Evolutionary conservation across 805 yeast genomes (phyloP).

Genomic region (Schwanniomyces pseudopolymorphus): DNA sequence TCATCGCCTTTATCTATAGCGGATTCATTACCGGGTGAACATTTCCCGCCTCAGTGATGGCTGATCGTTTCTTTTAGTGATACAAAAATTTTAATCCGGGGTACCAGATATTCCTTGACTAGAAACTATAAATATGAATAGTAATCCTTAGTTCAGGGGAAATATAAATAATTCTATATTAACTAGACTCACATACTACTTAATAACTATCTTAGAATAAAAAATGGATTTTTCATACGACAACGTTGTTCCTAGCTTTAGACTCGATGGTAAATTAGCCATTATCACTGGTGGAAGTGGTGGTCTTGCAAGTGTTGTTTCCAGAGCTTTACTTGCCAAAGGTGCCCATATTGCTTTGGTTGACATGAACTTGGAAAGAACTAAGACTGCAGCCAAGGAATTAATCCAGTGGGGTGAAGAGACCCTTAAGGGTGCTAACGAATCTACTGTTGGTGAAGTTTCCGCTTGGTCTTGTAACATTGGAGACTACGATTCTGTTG

Average conservation of each 20-base stretch:
- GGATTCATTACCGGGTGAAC: constrained; percentile 1
- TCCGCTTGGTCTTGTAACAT: constrained; percentile 75
- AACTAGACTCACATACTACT: neutral
- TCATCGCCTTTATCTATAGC: neutral
- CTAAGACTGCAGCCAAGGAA: constrained; percentile 54
- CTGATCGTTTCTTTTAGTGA: neutral
- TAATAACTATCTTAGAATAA: neutral
- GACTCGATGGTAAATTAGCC: constrained; percentile 70
- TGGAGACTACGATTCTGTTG: constrained; percentile 61
- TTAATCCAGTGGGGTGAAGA: constrained; percentile 47
- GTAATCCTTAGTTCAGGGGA: neutral
- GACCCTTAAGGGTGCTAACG: constrained; percentile 34
- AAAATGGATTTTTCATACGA: constrained; percentile 34
- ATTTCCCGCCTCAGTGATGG: constrained; percentile 1
- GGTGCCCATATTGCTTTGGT: constrained; percentile 76
- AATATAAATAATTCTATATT: neutral
- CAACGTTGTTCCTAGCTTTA: constrained; percentile 59
- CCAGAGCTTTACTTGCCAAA: constrained; percentile 68
- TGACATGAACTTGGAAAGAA: constrained; percentile 63
- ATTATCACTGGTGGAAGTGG: constrained; percentile 83
- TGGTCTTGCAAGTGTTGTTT: constrained; percentile 64
- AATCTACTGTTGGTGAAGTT: constrained; percentile 39
- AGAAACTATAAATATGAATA: constrained; percentile 1
- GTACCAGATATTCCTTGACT: neutral
- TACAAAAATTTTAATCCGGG: constrained; percentile 1